Conservation (phyloP, 306 rosid species). For the peach (Prunus persica) region DNA sequence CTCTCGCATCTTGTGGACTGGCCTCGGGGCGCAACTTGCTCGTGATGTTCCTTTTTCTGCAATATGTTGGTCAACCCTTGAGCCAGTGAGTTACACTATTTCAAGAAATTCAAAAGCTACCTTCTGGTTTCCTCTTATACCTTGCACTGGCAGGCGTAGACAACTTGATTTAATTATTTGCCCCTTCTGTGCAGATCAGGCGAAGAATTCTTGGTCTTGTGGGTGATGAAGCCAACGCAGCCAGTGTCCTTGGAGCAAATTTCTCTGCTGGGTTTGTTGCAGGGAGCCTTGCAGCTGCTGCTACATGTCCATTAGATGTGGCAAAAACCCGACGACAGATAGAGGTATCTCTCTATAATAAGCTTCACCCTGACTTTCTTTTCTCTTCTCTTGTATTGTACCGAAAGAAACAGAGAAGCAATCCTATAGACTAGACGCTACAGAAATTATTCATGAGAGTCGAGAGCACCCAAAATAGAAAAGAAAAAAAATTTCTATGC, state of each 20-base stretch:
- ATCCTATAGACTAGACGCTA: background rate
- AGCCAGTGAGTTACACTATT: constrained; percentile 62
- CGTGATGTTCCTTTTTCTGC: constrained; percentile 98
- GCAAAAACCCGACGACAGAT: constrained; percentile 89
- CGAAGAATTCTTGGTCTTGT: constrained; percentile 52
- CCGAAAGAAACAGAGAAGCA: background rate
- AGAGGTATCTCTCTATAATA: constrained; percentile 55
- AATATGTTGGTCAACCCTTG: constrained; percentile 95
- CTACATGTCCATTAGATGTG: constrained; percentile 93
- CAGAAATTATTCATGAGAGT: background rate
- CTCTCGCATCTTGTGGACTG: constrained; percentile 86
- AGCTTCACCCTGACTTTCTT: background rate
- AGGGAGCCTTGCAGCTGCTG: constrained; percentile 87
- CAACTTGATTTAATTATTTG: constrained; percentile 19
- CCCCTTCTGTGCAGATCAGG: constrained; percentile 49
- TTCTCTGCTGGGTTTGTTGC: constrained; percentile 84
- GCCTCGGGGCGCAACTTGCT: constrained; percentile 94
- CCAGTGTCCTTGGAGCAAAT: constrained; percentile 67
- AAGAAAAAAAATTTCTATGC: background rate
- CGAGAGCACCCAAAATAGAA: background rate
- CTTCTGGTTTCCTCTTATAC: constrained; percentile 9
- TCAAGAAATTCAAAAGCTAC: constrained; percentile 1
- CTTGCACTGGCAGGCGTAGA: constrained; percentile 23
- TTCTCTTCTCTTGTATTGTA: background rate
- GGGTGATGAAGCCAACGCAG: constrained; percentile 60